Base-by-base conservation (phyloP, 164 flowering plant genomes). In the Annona squamosa region DNA sequence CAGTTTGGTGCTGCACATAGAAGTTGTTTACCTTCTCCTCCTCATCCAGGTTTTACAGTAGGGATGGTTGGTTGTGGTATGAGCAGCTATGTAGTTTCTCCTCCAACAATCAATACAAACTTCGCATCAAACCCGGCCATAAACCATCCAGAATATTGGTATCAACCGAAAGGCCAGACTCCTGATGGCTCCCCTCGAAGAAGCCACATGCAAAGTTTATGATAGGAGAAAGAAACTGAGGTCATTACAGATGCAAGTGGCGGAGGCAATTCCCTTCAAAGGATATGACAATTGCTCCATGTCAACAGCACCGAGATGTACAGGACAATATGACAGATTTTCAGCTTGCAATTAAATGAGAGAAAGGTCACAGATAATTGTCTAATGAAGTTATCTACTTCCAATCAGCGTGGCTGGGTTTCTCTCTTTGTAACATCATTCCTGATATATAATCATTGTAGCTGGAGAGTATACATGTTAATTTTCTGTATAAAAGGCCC, bases 11-110 rank as follows among this genome's bases (percentile, higher is more conserved):
- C 88, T 1, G 75, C 87, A 16, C 79, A 82, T 67, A 80, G 67
- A 76, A 90, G 83, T 73, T 84, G 83, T 74, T 84, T 79, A 63
- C 83, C 87, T 18, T 88, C 98, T 46, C 94, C 97, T 72, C 93
- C 90, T 52, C 92, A 87, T 77, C 89, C 90, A 19, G 42, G 83
- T 69, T 86, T 74, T 71, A 65, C 81, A 17, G 37, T 73, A 45
- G 63, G 68, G 64, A 74, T 59, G 76, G 67, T 48, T 37, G 71
- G 76, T 72, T 72, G 63, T 68, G 80, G 65, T 57, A 26, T 48
- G 44, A 71, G 37, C 19, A 69, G 72, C 67, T 42, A 47, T 46
- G 67, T 71, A 41, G 16, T 48, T 65, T 65, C 17, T 65, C 75
- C 75, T 43, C 19, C 62, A 3, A 13, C 10, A 43, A 43, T 18